phyloP scores from a whole-genome alignment of 805 yeast genomes.

The Candida germanica region DNA sequence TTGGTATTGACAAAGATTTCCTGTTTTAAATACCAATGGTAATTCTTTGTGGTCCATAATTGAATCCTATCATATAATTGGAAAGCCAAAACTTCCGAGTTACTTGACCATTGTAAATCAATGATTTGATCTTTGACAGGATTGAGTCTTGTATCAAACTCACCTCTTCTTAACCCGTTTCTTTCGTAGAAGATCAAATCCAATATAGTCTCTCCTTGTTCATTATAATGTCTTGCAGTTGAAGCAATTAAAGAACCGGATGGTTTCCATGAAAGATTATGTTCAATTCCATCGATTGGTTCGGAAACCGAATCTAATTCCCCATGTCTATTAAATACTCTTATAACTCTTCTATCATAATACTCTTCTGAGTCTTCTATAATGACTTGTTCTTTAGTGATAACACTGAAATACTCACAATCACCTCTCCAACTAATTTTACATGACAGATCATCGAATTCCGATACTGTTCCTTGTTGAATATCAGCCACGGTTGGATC shows the following conservation, averaged over 20 bases:
- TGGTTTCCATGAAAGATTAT: constrained; percentile 80
- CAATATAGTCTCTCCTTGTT: constrained; percentile 40
- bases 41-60: constrained; percentile 88
- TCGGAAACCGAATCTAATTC: constrained; percentile 78
- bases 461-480: constrained; percentile 64
- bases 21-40: constrained; percentile 93
- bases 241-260: constrained; percentile 85
- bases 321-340: constrained; percentile 83
- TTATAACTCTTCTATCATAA: constrained; percentile 64
- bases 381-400: constrained; percentile 53
- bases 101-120: constrained; percentile 73
- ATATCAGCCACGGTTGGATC: constrained; percentile 86
- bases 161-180: constrained; percentile 90
- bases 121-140: constrained; percentile 44
- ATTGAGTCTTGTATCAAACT: constrained; percentile 66
- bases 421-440: constrained; percentile 94
- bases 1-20: constrained; percentile 44
- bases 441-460: constrained; percentile 47
- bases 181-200: constrained; percentile 81
- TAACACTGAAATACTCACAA: constrained; percentile 75
- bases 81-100: constrained; percentile 75
- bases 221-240: constrained; percentile 66
- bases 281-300: constrained; percentile 81
- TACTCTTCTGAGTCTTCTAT: constrained; percentile 36
- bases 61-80: constrained; percentile 63